These are phyloP conservation scores for Candida michaelii DNA, from an alignment of 805 yeast genomes.

Conservation along the genomic window DNA sequence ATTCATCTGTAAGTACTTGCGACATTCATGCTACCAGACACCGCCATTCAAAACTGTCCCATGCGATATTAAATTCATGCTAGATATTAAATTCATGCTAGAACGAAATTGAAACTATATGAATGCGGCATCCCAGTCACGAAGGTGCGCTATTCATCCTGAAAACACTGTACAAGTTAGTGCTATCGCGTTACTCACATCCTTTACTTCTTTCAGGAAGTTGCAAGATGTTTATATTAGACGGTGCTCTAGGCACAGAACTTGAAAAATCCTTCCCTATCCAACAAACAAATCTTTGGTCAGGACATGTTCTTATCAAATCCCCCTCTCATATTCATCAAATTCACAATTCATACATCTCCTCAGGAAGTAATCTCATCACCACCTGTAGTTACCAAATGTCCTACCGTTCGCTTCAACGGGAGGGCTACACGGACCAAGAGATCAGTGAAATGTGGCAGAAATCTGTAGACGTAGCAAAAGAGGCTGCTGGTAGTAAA, in stretches of 20 bases:
- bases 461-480: conserved; percentile 25
- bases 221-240: conserved; percentile 28
- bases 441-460: conserved; percentile 22
- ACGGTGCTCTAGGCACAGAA: conserved; percentile 70
- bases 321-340: conserved; percentile 43
- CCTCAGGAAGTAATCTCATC: conserved; percentile 54
- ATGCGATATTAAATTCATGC: too few relatives aligned
- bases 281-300: conserved; percentile 49
- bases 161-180: too few relatives aligned
- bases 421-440: conserved; percentile 18
- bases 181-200: too few relatives aligned
- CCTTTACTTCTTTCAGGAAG: too few relatives aligned
- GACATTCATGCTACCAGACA: too few relatives aligned
- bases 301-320: conserved; percentile 50
- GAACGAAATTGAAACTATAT: too few relatives aligned
- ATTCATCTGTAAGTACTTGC: not conserved
- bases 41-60: too few relatives aligned
- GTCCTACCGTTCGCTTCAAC: conserved; percentile 40
- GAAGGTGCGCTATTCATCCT: too few relatives aligned
- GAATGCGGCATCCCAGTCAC: too few relatives aligned
- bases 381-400: conserved; percentile 65
- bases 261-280: conserved; percentile 48
- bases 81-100: too few relatives aligned
- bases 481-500: not conserved
- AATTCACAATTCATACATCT: conserved; percentile 52